Base-by-base conservation (phyloP, 2,329 filamentous ascomycete species). In the Apiospora hydei region DNA sequence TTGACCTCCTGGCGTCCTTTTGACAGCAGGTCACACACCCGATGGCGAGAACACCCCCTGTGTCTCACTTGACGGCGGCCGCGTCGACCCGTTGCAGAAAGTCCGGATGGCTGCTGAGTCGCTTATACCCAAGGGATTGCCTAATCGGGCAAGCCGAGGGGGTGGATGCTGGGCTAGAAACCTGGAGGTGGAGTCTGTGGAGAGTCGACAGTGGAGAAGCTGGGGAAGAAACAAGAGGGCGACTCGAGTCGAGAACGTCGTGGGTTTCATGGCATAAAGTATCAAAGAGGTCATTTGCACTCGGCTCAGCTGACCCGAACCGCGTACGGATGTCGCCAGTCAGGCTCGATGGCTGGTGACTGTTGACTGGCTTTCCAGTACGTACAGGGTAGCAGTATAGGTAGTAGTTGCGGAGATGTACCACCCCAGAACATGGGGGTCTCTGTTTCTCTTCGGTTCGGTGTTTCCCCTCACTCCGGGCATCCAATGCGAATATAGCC, bases 81-180 rank as follows among this genome's bases (percentile, higher is more conserved):
- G 57, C 18, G 18, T 34, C 34, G 57, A 64, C 34, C 57, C 57
- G 53, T 61, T 61, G 53, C 30, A 57, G 26, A 57, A 38, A 38
- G 51, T 26, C 51, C 26, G 26, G 18, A 5, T 57, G n/a, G n/a
- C 13, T 51, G 24, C 11, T n/a, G 49, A 71, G 72, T 74, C 34
- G 57, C 57, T 41, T 64, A 64, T 41, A 64, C 34, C 34, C 34
- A 41, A 64, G 74, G 76, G 72, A 71, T 75, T 77, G 46, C 77
- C 77, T 51, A 73, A 74, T 74, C 7, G 7, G 75, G 77, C 44
- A 78, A 76, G 30, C 77, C 77, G 77, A 41, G 13, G 10, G 26
- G 46, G 24, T 24, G 34, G 46, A 47, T 44, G 26, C 61, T 67
- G 16, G 69, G 44, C 69, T 61, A 26, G 41, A 57, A 41, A 64